Conservation (phyloP, 2,329 filamentous ascomycete species). For the Penicillium italicum region DNA sequence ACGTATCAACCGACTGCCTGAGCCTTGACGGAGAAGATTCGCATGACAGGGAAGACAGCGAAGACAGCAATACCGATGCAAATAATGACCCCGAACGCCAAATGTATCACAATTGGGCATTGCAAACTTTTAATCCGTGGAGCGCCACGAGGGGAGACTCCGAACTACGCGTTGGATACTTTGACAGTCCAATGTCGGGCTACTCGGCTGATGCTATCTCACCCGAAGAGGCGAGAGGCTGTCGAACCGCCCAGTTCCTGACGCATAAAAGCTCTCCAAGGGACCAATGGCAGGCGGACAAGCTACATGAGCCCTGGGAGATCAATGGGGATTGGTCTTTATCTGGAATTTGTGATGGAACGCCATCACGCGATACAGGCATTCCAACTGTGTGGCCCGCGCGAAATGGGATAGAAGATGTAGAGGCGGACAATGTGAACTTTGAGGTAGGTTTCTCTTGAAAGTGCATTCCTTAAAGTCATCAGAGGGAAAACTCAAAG, state of each 20-base stretch:
- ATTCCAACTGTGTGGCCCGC: neutral
- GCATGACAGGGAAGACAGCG: neutral
- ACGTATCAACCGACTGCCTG: neutral
- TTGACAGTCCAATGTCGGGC: neutral
- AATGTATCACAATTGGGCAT: constrained; percentile 1
- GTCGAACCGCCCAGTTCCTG: constrained; percentile 16
- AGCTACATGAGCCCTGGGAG: constrained; percentile 10
- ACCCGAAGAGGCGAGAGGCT: constrained; percentile 13
- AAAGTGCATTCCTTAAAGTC: neutral
- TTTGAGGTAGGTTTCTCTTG: constrained; percentile 1
- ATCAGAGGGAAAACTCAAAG: neutral
- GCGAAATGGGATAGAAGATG: neutral
- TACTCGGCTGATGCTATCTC: constrained; percentile 13
- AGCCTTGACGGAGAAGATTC: neutral
- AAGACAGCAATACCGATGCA: neutral
- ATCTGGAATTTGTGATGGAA: constrained; percentile 14
- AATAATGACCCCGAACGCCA: neutral
- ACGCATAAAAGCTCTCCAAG: constrained; percentile 1
- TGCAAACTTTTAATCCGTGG: neutral
- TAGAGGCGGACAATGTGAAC: constrained; percentile 6
- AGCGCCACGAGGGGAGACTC: neutral
- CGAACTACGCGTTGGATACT: neutral
- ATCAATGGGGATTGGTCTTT: constrained; percentile 10
- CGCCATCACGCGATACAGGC: constrained; percentile 6
- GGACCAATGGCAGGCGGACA: neutral